Evolutionary conservation across 2,329 filamentous ascomycete species (phyloP).

Genomic region (Periconia digitata): DNA sequence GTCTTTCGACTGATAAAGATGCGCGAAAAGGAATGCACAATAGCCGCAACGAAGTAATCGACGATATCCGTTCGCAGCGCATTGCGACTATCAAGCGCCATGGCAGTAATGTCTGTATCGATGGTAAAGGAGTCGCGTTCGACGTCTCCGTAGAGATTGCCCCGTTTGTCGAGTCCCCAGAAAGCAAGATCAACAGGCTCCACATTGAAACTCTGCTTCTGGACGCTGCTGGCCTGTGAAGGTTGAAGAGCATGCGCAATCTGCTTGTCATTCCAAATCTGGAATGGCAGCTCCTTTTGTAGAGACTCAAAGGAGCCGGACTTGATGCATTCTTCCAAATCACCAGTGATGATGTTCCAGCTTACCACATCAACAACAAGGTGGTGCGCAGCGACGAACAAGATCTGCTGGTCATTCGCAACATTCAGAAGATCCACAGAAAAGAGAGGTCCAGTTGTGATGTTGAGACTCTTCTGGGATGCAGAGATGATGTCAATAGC

Average conservation of each 20-base stretch:
- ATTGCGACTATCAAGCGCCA: slow-evolving; percentile 34
- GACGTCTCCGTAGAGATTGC: slow-evolving; percentile 33
- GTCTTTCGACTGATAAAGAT: slow-evolving; percentile 56
- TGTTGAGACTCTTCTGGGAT: slow-evolving; percentile 31
- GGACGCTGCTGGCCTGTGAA: slow-evolving; percentile 9
- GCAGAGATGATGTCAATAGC: slow-evolving; percentile 18
- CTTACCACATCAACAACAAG: slow-evolving; percentile 38
- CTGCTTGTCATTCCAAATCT: slow-evolving; percentile 33
- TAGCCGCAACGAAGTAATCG: slow-evolving; percentile 57
- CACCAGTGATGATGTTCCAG: slow-evolving; percentile 35
- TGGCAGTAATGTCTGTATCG: slow-evolving; percentile 18
- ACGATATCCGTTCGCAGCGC: slow-evolving; percentile 56
- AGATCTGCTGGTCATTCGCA: slow-evolving; percentile 17
- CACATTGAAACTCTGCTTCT: slow-evolving; percentile 13
- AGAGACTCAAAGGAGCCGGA: slow-evolving; percentile 11
- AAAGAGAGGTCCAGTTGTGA: slow-evolving; percentile 32
- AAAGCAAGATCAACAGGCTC: slow-evolving; percentile 26
- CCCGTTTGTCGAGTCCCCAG: slow-evolving; percentile 33
- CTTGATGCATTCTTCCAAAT: slow-evolving; percentile 34
- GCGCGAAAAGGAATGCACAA: slow-evolving; percentile 59
- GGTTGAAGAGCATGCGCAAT: slow-evolving; percentile 16
- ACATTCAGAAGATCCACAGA: slow-evolving; percentile 26
- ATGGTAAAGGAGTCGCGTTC: slow-evolving; percentile 31
- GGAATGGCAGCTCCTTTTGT: slow-evolving; percentile 30
- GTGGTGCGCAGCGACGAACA: slow-evolving; percentile 36